phyloP scores from a whole-genome alignment of 306 rosid species.

The apple (Malus domestica) region ASM211411v1 NC_041803.1:10335501-10336000 shows the following conservation, averaged over 20 bases:
- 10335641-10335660: background rate
- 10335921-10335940: background rate
- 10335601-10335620: too few species aligned
- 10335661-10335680: background rate
- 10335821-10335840: background rate
- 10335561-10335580: too few species aligned
- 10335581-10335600: too few species aligned
- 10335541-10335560: too few species aligned
- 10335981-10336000: background rate
- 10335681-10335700: too few species aligned
- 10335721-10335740: background rate
- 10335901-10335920: background rate
- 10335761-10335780: background rate
- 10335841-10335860: background rate
- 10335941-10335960: background rate
- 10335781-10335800: background rate
- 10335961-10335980: background rate
- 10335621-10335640: background rate
- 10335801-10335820: background rate
- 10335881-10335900: background rate
- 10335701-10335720: background rate
- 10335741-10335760: background rate
- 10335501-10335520: background rate
- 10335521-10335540: too few species aligned
- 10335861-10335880: background rate